Percentiles rank a stretch among this genome's conserved stretches.
phyloP scores from a whole-genome alignment of 2,329 filamentous ascomycete species.

The Fusarium torreyae region DNA sequence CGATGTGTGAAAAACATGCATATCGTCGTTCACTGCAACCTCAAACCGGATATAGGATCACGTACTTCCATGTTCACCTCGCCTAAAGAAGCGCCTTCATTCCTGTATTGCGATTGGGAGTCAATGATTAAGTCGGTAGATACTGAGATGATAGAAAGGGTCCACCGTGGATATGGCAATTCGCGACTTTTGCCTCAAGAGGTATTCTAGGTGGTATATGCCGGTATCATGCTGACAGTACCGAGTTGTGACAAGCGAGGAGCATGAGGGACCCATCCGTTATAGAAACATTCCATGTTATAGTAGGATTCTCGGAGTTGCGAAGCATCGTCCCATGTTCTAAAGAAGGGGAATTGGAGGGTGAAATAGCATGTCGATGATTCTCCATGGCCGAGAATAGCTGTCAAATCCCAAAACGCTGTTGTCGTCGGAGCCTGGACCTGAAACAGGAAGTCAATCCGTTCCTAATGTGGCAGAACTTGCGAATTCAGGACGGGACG shows the following conservation, averaged over 20 bases:
- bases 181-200: slow-evolving; percentile 32
- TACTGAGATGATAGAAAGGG: slow-evolving; percentile 7
- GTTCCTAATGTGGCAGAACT: slow-evolving; percentile 44
- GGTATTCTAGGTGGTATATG: slow-evolving; percentile 14
- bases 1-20: slow-evolving; percentile 7
- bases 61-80: slow-evolving; percentile 8
- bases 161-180: slow-evolving; percentile 17
- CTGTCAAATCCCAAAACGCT: slow-evolving; percentile 27
- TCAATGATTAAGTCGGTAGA: slow-evolving; percentile 13
- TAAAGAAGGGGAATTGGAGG: slow-evolving; percentile 28
- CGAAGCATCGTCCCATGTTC: slow-evolving; percentile 27
- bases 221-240: not conserved
- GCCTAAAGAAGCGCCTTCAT: slow-evolving; percentile 15
- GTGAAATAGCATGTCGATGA: slow-evolving; percentile 29
- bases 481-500: slow-evolving; percentile 49
- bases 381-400: slow-evolving; percentile 39
- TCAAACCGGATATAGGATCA: not conserved
- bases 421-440: slow-evolving; percentile 25
- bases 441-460: slow-evolving; percentile 28
- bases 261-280: slow-evolving; percentile 14
- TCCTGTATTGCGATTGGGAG: slow-evolving; percentile 15
- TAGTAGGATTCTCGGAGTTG: slow-evolving; percentile 25
- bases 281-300: slow-evolving; percentile 20
- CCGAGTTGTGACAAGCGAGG: slow-evolving; percentile 38
- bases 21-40: slow-evolving; percentile 1